Evolutionary conservation across 768 basidiomycete genomes (phyloP).

Genomic region (Leccinum pellstonianum): DNA sequence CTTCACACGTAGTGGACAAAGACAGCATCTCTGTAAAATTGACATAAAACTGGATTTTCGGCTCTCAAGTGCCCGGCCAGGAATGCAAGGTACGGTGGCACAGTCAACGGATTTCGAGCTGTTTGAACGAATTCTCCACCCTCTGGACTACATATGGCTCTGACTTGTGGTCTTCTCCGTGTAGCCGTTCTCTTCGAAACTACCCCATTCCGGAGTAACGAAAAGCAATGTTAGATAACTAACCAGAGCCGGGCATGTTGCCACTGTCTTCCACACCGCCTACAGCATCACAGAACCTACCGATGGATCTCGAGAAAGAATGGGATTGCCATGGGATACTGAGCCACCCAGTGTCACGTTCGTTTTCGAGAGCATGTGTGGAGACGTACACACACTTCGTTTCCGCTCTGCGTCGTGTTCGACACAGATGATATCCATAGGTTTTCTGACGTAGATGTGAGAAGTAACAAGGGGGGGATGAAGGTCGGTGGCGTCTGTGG

Average conservation of each 20-base stretch:
- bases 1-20: slow-evolving; percentile 55
- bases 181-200: slow-evolving; percentile 37
- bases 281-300: slow-evolving; percentile 67
- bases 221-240: slow-evolving; percentile 58
- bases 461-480: not conserved
- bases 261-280: slow-evolving; percentile 84
- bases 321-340: slow-evolving; percentile 82
- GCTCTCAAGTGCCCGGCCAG: slow-evolving; percentile 58
- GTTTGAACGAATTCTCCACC: slow-evolving; percentile 68
- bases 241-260: slow-evolving; percentile 80
- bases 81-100: slow-evolving; percentile 74
- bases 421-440: not conserved
- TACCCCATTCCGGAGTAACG: not conserved
- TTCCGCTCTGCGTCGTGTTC: not conserved
- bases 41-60: slow-evolving; percentile 80
- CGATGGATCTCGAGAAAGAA: slow-evolving; percentile 82
- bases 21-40: slow-evolving; percentile 81
- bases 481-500: slow-evolving; percentile 40
- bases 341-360: slow-evolving; percentile 3
- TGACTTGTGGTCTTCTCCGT: slow-evolving; percentile 79
- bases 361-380: not conserved
- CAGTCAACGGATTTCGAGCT: slow-evolving; percentile 48
- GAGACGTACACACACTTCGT: not conserved
- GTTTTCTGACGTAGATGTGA: not conserved
- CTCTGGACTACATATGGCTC: slow-evolving; percentile 57